phyloP scores from a whole-genome alignment of 2,329 filamentous ascomycete genomes.

The Calonectria hongkongensis region DNA sequence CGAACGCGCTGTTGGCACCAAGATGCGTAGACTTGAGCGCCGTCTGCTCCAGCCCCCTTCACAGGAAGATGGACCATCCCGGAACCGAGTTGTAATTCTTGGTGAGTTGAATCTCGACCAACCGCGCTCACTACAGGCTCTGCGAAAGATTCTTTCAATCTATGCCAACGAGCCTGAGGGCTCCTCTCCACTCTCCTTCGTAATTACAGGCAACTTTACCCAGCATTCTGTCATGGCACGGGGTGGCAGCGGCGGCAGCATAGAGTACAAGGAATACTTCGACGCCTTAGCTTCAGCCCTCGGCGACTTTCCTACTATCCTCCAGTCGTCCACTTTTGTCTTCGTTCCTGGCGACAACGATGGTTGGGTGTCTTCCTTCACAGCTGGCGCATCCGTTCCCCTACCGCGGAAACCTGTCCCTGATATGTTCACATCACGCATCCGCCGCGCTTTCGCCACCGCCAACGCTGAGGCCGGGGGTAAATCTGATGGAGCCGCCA shows the following conservation, averaged over 20 bases:
- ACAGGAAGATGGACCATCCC: conserved; percentile 59
- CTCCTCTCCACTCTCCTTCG: conserved; percentile 84
- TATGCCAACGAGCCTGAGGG: conserved; percentile 81
- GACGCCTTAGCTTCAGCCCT: conserved; percentile 89
- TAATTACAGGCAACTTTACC: conserved; percentile 91
- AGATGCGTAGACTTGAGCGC: conserved; percentile 88
- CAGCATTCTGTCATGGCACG: conserved; percentile 78
- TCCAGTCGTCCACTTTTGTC: conserved; percentile 88
- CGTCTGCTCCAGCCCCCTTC: conserved; percentile 73
- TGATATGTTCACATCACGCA: conserved; percentile 90
- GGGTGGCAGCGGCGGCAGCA: conserved; percentile 85
- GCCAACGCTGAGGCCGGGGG: conserved; percentile 83
- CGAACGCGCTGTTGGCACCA: conserved; percentile 86
- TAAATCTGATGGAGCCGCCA: conserved; percentile 72
- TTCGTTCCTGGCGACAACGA: conserved; percentile 98
- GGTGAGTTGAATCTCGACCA: conserved; percentile 92
- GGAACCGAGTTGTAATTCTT: conserved; percentile 81
- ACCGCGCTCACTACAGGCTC: conserved; percentile 85
- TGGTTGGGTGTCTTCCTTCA: conserved; percentile 94
- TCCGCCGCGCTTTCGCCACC: conserved; percentile 86
- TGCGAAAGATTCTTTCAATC: conserved; percentile 84
- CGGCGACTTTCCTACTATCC: conserved; percentile 86
- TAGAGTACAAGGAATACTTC: conserved; percentile 98
- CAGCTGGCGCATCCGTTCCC: conserved; percentile 81
- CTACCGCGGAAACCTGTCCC: conserved; percentile 85